Percentiles rank a stretch among this genome's conserved stretches.
These are phyloP conservation scores for Neofusicoccum laricinum DNA, from an alignment of 2,329 filamentous ascomycete species.

Conservation along the genomic window DNA sequence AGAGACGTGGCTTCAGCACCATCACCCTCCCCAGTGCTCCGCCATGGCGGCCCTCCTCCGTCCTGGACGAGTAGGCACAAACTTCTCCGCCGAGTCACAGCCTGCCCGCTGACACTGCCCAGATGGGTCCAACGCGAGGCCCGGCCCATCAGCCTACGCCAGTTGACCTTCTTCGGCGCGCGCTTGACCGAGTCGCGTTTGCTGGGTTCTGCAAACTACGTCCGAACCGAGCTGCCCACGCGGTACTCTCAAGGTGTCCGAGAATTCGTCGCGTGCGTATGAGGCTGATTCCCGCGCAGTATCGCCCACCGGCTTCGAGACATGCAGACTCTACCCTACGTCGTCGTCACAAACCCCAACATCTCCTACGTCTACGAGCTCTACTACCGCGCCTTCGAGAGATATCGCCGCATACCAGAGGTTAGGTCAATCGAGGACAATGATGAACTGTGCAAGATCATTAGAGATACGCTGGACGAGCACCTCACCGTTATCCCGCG, in stretches of 20 bases:
- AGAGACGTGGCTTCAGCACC: not conserved
- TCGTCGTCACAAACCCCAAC: conserved; percentile 92
- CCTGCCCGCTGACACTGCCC: conserved; percentile 19
- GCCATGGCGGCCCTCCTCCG: conserved; percentile 57
- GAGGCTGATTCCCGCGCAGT: conserved; percentile 42
- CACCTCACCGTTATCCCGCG: conserved; percentile 93
- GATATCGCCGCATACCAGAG: conserved; percentile 77
- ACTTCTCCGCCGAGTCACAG: not conserved
- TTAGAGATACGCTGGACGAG: conserved; percentile 76
- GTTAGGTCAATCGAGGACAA: conserved; percentile 87
- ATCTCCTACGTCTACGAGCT: conserved; percentile 94
- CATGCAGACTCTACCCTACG: conserved; percentile 94
- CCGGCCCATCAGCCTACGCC: conserved; percentile 90
- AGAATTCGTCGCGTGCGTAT: not conserved
- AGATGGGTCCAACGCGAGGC: conserved; percentile 94
- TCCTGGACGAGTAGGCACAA: conserved; percentile 56
- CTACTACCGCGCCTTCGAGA: conserved; percentile 96
- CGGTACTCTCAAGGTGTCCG: conserved; percentile 47
- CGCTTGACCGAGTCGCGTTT: conserved; percentile 86
- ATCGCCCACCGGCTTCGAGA: conserved; percentile 92
- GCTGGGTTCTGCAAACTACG: conserved; percentile 94
- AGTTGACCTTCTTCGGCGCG: conserved; percentile 95
- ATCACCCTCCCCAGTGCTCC: conserved; percentile 37
- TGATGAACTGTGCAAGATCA: conserved; percentile 76
- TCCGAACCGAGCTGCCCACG: conserved; percentile 88